These are phyloP conservation scores for Paecilomyces sp. DNA, from an alignment of 2,329 filamentous ascomycete species.

Conservation along the genomic window DNA sequence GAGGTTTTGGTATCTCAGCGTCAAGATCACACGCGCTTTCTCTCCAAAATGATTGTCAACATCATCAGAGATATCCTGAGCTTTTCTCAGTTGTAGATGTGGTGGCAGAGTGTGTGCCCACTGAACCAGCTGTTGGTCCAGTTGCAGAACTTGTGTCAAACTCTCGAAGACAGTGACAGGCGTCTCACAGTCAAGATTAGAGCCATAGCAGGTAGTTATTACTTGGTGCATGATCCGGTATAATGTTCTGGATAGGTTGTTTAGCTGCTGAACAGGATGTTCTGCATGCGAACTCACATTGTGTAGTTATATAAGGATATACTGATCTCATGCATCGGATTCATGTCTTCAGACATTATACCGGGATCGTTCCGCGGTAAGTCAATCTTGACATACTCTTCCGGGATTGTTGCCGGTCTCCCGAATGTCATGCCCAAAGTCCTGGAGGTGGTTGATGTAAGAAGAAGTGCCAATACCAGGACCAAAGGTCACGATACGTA, in stretches of 20 bases:
- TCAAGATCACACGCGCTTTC: constrained; percentile 36
- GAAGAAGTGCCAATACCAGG: not conserved
- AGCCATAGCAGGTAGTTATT: constrained; percentile 36
- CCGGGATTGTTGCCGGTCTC: constrained; percentile 40
- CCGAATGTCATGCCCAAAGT: constrained; percentile 48
- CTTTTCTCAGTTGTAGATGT: not conserved
- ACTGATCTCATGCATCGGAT: constrained; percentile 1
- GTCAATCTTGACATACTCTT: constrained; percentile 36
- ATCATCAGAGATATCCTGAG: not conserved
- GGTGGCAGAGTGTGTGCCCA: not conserved
- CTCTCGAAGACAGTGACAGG: constrained; percentile 16
- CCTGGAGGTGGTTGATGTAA: constrained; percentile 11
- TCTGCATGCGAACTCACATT: constrained; percentile 11
- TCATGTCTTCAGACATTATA: not conserved
- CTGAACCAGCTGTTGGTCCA: not conserved
- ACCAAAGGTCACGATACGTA: constrained; percentile 6
- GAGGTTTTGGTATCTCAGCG: constrained; percentile 34
- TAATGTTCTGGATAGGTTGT: constrained; percentile 11
- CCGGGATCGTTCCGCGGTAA: constrained; percentile 16
- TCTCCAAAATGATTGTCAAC: not conserved
- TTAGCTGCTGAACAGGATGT: not conserved
- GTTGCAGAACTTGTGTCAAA: constrained; percentile 25
- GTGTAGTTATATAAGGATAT: constrained; percentile 15
- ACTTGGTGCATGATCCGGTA: constrained; percentile 25
- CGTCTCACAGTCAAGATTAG: constrained; percentile 34